These are phyloP conservation scores for Trichoderma guizhouense DNA, from an alignment of 2,329 filamentous ascomycete species.

Conservation along the genomic window DNA sequence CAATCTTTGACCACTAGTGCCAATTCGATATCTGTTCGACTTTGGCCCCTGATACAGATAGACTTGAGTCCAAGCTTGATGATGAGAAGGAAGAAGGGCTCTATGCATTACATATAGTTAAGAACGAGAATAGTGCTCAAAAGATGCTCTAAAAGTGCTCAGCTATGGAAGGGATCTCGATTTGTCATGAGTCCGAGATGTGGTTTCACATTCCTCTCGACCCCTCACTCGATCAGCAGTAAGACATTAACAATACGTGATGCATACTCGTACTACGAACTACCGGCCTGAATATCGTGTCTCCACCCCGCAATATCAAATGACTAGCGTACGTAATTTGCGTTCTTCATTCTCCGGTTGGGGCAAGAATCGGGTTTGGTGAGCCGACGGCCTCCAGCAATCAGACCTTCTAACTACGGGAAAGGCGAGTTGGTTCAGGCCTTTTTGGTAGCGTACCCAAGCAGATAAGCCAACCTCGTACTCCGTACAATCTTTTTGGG, in stretches of 20 bases:
- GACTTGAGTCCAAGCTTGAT: background rate
- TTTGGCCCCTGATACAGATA: background rate
- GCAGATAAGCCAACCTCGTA: constrained; percentile 4
- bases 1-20: background rate
- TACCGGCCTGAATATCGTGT: background rate
- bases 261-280: background rate
- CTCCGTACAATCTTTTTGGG: background rate
- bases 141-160: background rate
- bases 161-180: background rate
- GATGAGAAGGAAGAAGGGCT: background rate
- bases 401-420: background rate
- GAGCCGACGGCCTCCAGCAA: background rate
- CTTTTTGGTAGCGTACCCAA: background rate
- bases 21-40: background rate
- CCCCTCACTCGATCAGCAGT: background rate
- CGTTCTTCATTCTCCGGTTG: background rate
- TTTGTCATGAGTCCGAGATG: background rate
- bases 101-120: background rate
- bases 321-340: background rate
- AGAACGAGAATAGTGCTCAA: background rate
- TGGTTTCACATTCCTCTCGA: background rate
- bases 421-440: background rate
- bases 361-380: background rate
- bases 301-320: constrained; percentile 6
- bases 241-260: background rate